Percentiles rank a stretch among this genome's conserved stretches.
Evolutionary conservation across 495 filamentous ascomycete species (phyloP).

Genomic region (Aspergillus wentii): DNA sequence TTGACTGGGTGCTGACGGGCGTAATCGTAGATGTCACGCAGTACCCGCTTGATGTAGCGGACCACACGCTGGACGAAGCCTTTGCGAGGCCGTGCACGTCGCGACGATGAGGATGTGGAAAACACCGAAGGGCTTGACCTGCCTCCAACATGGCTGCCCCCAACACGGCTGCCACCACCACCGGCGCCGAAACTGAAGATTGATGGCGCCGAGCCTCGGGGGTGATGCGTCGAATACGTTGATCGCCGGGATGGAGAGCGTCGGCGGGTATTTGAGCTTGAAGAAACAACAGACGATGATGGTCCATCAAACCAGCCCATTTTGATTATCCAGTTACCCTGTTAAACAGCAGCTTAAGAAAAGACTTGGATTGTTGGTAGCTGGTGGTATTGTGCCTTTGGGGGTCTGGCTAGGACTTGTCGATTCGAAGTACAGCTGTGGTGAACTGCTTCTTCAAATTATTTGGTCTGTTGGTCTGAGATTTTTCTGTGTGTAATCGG

Average conservation of each 20-base stretch:
- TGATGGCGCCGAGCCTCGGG: conserved; percentile 42
- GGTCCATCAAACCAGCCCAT: conserved; percentile 50
- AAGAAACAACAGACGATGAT: conserved; percentile 23
- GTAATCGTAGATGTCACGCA: conserved; percentile 72
- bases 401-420: too few relatives aligned
- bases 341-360: too few relatives aligned
- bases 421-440: too few relatives aligned
- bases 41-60: conserved; percentile 62
- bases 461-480: too few relatives aligned
- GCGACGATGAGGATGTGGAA: conserved; percentile 46
- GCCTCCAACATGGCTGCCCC: conserved; percentile 17
- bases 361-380: too few relatives aligned
- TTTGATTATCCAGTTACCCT: too few relatives aligned
- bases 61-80: conserved; percentile 69
- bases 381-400: too few relatives aligned
- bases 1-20: conserved; percentile 75
- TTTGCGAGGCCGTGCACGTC: conserved; percentile 64
- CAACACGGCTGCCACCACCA: conserved; percentile 19
- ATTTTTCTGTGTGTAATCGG: too few relatives aligned
- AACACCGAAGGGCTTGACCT: conserved; percentile 48
- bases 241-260: conserved; percentile 34
- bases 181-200: conserved; percentile 49
- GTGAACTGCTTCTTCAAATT: too few relatives aligned
- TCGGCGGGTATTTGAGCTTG: conserved; percentile 24
- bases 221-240: conserved; percentile 33